Evolutionary conservation across 2,329 filamentous ascomycete species (phyloP), one percentile per base, ranked within the genome.

Genomic region (Ophiognomonia clavigignenti-juglandacearum): DNA sequence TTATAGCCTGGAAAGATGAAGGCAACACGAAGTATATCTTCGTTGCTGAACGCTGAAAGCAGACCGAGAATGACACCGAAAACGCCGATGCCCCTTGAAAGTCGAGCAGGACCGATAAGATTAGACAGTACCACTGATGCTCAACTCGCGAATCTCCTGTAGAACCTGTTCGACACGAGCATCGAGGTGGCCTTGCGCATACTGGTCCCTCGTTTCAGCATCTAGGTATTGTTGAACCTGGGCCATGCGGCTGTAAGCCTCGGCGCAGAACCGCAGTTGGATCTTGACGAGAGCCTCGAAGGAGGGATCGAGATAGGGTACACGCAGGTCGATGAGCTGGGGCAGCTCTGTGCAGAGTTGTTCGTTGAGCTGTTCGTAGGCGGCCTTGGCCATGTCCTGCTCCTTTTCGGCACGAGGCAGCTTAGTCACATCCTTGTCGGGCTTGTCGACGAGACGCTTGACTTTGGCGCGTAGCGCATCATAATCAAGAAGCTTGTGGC

Each of bases 221-320:
- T 97, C 93, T 26, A 98, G 77, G 65, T 96, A 97, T 71, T 98
- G 93, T 72, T 98, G 93, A 48, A 98, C 95, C 72, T 98, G 95
- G 22, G 95, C 93, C 93, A 98, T 98, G 39, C 93, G 79, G 53
- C 85, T 91, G 69, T 98, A 98, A 2, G 93, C 93, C 71, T 98
- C 93, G 7, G 95, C 93, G 61, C 95, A 98, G 73, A 98, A 98
- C 31, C 93, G 80, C 60, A 98, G 69, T 72, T 98, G 93, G 57
- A 98, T 98, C 76, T 98, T 98, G 65, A 98, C 93, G 43, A 98
- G 82, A 0, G 95, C 93, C 70, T 98, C 93, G 63, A 98, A 98
- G 53, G 85, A 92, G 0, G 95, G 95, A 61, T 98, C 93, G 48
- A 98, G 81, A 64, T 98, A 98, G 0, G 95, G 95, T 13, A 98